phyloP scores from a whole-genome alignment of 192 early-diverging fungal species.

The Physocladia obscura region DNA sequence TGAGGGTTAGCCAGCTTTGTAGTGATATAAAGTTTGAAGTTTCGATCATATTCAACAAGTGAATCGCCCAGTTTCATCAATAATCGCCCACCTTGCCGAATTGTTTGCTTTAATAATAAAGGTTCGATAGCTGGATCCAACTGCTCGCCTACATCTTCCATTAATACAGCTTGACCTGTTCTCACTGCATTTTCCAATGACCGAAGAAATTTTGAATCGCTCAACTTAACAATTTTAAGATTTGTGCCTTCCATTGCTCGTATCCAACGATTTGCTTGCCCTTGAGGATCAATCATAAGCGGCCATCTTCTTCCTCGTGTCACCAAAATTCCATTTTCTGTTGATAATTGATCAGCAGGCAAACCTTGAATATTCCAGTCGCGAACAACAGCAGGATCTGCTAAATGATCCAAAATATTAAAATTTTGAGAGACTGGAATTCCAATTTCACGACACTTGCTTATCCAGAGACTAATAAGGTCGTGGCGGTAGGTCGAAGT shows the following conservation, averaged over 20 bases:
- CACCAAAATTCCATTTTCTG: slow-evolving; percentile 63
- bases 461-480: slow-evolving; percentile 48
- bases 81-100: slow-evolving; percentile 59
- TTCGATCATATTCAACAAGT: slow-evolving; percentile 63
- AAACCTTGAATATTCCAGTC: slow-evolving; percentile 66
- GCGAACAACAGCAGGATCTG: slow-evolving; percentile 55
- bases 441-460: slow-evolving; percentile 48
- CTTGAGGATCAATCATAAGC: slow-evolving; percentile 62
- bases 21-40: slow-evolving; percentile 66
- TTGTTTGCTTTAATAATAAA: slow-evolving; percentile 59
- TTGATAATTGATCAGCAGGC: slow-evolving; percentile 57
- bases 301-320: slow-evolving; percentile 59
- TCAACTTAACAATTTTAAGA: slow-evolving; percentile 54
- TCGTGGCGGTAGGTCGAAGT: slow-evolving; percentile 53
- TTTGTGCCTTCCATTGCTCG: slow-evolving; percentile 54
- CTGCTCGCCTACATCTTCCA: slow-evolving; percentile 65
- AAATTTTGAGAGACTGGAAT: slow-evolving; percentile 60
- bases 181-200: slow-evolving; percentile 64
- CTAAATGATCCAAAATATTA: slow-evolving; percentile 49
- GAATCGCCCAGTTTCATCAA: slow-evolving; percentile 66
- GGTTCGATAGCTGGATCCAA: slow-evolving; percentile 65
- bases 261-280: slow-evolving; percentile 66
- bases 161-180: slow-evolving; percentile 56
- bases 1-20: slow-evolving; percentile 65
- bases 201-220: slow-evolving; percentile 59